Conservation (phyloP, 192 early-diverging fungal species). For the Entomortierella parvispora region DNA sequence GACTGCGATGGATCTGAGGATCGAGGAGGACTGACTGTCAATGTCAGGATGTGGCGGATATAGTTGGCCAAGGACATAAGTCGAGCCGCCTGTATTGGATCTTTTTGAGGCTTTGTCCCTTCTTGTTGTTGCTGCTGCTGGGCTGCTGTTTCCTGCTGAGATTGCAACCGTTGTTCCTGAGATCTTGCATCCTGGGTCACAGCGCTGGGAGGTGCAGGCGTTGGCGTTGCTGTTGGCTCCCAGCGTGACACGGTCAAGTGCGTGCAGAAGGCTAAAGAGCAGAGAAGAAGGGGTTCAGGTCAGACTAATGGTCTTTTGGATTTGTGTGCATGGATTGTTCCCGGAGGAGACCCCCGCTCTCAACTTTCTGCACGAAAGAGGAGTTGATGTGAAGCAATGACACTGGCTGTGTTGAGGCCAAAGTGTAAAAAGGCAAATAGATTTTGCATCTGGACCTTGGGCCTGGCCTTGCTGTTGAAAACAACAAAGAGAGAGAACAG, state of each 20-base stretch:
- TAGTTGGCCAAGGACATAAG: constrained; percentile 48
- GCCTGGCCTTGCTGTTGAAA: not conserved
- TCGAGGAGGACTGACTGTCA: constrained; percentile 14
- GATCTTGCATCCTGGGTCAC: not conserved
- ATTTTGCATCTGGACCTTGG: no score
- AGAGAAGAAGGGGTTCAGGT: not conserved
- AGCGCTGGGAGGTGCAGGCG: not conserved
- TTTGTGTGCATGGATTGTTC: no score
- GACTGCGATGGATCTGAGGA: constrained; percentile 18
- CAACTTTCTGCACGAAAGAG: not conserved
- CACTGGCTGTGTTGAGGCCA: constrained; percentile 2
- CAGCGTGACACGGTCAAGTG: constrained; percentile 46
- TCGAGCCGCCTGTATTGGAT: constrained; percentile 18
- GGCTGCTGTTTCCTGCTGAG: not conserved
- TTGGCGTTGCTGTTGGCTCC: constrained; percentile 25
- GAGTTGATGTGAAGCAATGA: not conserved
- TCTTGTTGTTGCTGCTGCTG: not conserved
- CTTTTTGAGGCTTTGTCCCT: not conserved
- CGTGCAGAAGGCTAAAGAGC: constrained; percentile 40
- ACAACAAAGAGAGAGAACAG: not conserved
- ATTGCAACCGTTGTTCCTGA: constrained; percentile 7
- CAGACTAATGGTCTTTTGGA: not conserved
- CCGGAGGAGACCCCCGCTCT: no score
- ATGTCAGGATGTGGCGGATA: constrained; percentile 34
- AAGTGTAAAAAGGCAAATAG: constrained; percentile 15